phyloP scores from a whole-genome alignment of 1,139 yeast species.

The Geotrichum reessii region DNA sequence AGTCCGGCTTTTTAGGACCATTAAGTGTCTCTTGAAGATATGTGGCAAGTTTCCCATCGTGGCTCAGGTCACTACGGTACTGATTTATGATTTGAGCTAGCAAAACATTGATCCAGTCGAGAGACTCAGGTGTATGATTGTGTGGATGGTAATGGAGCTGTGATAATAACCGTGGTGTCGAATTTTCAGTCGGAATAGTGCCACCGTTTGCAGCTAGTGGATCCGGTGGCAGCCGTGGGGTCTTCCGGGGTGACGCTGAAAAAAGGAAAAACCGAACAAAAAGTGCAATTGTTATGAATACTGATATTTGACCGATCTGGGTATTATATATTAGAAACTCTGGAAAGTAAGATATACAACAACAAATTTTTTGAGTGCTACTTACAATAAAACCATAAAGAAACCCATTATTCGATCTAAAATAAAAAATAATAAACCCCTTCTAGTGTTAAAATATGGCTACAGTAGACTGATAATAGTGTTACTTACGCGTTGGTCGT shows the following conservation, averaged over 20 bases:
- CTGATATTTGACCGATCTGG: conserved; percentile 68
- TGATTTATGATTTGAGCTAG: conserved; percentile 89
- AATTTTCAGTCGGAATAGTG: background rate
- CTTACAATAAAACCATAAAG: conserved; percentile 19
- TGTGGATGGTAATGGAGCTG: conserved; percentile 1
- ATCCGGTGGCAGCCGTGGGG: conserved; percentile 14
- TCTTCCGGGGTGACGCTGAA: conserved; percentile 53
- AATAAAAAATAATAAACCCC: background rate
- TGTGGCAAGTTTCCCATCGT: conserved; percentile 76
- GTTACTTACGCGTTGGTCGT: background rate
- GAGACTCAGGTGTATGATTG: conserved; percentile 72
- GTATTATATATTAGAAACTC: background rate
- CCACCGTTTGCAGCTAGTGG: conserved; percentile 19
- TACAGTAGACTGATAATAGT: too few species aligned
- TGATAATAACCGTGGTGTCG: background rate
- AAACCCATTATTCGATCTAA: conserved; percentile 10
- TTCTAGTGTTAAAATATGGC: background rate
- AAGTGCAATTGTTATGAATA: conserved; percentile 61
- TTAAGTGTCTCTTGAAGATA: conserved; percentile 55
- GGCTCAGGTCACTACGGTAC: conserved; percentile 77
- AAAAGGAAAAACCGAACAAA: conserved; percentile 85
- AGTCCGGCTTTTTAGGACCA: conserved; percentile 65
- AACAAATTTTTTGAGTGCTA: background rate
- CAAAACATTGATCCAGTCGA: conserved; percentile 95
- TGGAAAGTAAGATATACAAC: too few species aligned